Base-by-base conservation (phyloP, 2,329 filamentous ascomycete species). In the Myriosclerotinia scirpicola region DNA sequence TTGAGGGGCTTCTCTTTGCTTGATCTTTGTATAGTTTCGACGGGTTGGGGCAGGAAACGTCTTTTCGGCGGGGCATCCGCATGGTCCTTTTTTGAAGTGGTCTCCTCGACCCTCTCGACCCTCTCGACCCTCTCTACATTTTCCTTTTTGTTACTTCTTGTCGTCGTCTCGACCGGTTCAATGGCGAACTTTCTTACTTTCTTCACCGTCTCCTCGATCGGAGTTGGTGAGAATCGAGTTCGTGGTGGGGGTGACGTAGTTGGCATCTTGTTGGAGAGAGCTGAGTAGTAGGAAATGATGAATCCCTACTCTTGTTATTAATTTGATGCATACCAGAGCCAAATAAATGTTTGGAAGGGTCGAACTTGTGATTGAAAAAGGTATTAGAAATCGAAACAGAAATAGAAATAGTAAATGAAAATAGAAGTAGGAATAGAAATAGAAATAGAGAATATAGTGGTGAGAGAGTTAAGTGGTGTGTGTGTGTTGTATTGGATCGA, bases 1-100 rank as follows among this genome's bases (percentile, higher is more conserved):
- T 67, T 46, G 42, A 68, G 46, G 48, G 82, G 65, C 79, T 75
- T 67, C 78, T 81, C 81, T 73, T 86, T 80, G 75, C 81, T 84
- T 56, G 85, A 84, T 71, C 87, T 86, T 72, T 85, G 86, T 1
- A 85, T 88, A 11, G 90, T 92, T 77, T 93, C 90, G 70, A 93
- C 85, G 20, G 89, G 89, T 65, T 90, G 83, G 44, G 89, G 88
- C 53, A 80, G 82, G 78, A 91, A 91, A 72, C 86, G 86, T 74
- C 85, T 81, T 70, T 82, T 81, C 61, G 82, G 78, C 71, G 79
- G 78, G 56, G 44, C 44, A 54, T 9, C 26, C 56, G 69, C 67
- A 63, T 70, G 66, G 52, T 75, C 71, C 61, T 69, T 71, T 62
- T 68, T 70, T 17, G 69, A 67, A 52, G 78, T 77, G 30, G 65